Conservation (phyloP, 495 filamentous ascomycete genomes). For the Thozetella sp. region DNA sequence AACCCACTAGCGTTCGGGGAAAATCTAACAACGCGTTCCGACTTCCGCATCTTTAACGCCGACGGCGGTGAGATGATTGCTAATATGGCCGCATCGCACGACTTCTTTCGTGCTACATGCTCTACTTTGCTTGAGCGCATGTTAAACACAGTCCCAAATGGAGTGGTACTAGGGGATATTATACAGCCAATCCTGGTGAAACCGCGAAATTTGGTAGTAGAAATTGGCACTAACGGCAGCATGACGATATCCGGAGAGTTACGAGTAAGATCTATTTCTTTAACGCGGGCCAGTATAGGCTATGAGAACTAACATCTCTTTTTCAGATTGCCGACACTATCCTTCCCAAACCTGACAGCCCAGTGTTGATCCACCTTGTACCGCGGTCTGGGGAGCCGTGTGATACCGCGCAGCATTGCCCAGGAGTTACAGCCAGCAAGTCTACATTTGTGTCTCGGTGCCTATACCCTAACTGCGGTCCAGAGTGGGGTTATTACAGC, state of each 20-base stretch:
- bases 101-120: conserved; percentile 4
- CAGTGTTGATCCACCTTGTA: background rate
- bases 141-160: conserved; percentile 9
- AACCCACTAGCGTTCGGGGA: conserved; percentile 29
- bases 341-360: background rate
- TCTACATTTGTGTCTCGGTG: background rate
- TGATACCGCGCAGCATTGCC: background rate
- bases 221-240: background rate
- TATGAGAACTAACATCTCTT: too few species aligned
- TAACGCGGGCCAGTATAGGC: background rate
- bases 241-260: background rate
- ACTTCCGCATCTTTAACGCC: conserved; percentile 34
- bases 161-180: conserved; percentile 5
- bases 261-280: background rate
- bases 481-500: conserved; percentile 1
- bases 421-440: background rate
- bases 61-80: conserved; percentile 39
- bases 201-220: background rate
- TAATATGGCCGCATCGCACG: conserved; percentile 16
- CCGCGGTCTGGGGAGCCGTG: background rate
- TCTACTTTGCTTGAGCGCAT: conserved; percentile 5
- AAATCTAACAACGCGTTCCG: conserved; percentile 34
- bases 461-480: conserved; percentile 2
- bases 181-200: conserved; percentile 5
- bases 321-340: background rate